Conservation (phyloP, 148 eudicot genomes). For the Camellia japonica region DNA sequence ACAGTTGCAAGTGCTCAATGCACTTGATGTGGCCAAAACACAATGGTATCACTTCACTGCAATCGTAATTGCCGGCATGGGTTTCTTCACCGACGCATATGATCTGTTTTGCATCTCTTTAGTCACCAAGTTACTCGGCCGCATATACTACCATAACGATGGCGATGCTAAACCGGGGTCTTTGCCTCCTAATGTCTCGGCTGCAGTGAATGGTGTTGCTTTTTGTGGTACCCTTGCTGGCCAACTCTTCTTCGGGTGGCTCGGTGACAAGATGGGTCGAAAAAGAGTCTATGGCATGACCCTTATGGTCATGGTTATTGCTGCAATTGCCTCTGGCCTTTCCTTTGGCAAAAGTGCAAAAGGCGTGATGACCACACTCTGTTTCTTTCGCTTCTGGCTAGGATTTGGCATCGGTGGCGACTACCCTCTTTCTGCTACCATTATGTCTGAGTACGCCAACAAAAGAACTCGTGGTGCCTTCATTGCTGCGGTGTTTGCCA, state of each 20-base stretch:
- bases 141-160: slow-evolving; percentile 27
- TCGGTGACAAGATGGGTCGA: slow-evolving; percentile 46
- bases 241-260: slow-evolving; percentile 44
- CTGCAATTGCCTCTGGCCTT: slow-evolving; percentile 40
- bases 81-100: slow-evolving; percentile 44
- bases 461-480: slow-evolving; percentile 42
- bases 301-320: slow-evolving; percentile 30
- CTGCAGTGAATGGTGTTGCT: slow-evolving; percentile 39
- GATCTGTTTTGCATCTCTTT: slow-evolving; percentile 34
- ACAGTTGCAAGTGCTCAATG: slow-evolving; percentile 37
- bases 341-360: slow-evolving; percentile 38
- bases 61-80: slow-evolving; percentile 44
- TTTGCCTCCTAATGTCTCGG: slow-evolving; percentile 27
- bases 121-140: slow-evolving; percentile 32
- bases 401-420: slow-evolving; percentile 56
- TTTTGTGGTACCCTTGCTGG: slow-evolving; percentile 34
- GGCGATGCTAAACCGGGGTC: slow-evolving; percentile 21
- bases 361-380: slow-evolving; percentile 43
- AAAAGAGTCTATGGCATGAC: slow-evolving; percentile 39
- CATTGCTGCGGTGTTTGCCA: slow-evolving; percentile 40
- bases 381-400: slow-evolving; percentile 56
- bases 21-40: slow-evolving; percentile 41
- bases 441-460: slow-evolving; percentile 44
- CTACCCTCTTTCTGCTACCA: slow-evolving; percentile 40
- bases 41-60: slow-evolving; percentile 46